Conservation (phyloP, 208 protist genomes). For the Vickermania ingenoplastis region DNA sequence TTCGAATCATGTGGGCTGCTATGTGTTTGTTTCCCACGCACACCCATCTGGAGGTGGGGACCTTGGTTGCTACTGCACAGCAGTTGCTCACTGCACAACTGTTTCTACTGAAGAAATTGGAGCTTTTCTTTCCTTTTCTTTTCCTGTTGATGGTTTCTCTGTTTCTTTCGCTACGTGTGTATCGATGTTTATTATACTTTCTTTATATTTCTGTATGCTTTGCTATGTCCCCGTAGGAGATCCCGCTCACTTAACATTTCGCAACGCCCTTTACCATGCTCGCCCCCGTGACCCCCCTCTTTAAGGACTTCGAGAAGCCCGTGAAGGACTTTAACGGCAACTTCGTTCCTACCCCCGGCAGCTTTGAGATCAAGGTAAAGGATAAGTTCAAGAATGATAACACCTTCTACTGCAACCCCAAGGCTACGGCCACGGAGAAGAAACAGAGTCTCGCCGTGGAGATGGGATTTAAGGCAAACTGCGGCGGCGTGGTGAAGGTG, state of each 20-base stretch:
- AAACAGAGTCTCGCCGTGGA: constrained; percentile 49
- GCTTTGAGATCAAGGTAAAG: constrained; percentile 76
- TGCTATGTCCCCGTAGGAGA: no score
- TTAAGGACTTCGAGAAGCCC: constrained; percentile 80
- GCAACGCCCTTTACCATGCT: background rate
- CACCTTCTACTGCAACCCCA: constrained; percentile 1
- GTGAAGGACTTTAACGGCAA: constrained; percentile 66
- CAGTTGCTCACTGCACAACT: no score
- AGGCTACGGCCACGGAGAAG: constrained; percentile 5
- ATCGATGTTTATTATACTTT: background rate
- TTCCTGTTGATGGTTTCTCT: constrained; percentile 3
- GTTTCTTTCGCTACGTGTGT: background rate
- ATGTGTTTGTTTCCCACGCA: no score
- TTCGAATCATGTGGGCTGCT: no score
- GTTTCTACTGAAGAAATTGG: no score
- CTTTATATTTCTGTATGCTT: background rate
- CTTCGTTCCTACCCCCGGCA: constrained; percentile 33
- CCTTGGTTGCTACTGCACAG: no score
- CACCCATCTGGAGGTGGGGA: no score
- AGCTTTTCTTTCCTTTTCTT: no score
- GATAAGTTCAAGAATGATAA: constrained; percentile 8
- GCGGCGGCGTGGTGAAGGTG: constrained; percentile 1
- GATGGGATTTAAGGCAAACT: constrained; percentile 5
- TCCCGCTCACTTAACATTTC: background rate
- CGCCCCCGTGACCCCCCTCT: constrained; percentile 8